Evolutionary conservation across 352 stramenopile species (phyloP), one percentile per base, ranked within the genome.

Genomic region (Phytophthora megakarya): DNA sequence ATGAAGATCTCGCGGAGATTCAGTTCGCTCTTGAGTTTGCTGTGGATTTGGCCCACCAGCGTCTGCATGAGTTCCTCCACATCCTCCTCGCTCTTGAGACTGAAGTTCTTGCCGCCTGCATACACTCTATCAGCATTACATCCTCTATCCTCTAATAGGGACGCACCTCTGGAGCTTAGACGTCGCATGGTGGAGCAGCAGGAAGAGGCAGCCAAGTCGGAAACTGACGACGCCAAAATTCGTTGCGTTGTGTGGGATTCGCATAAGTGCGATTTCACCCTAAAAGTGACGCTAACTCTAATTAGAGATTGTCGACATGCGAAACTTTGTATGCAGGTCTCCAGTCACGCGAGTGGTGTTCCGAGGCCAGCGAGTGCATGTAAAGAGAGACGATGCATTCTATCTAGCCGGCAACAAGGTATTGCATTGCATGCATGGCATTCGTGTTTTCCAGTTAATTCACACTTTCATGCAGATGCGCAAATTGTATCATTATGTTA

Each of bases 341-440:
- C 79, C 81, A 8, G 75, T 95, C 42, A 83, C 80, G 44, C 71
- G 70, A 63, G 85, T 90, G 49, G n/a, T 25, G 35, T 92, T 93
- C 67, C 84, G 81, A 47, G 78, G 73, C 8, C 76, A 85, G 33
- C 67, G 73, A 61, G 76, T 96, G 49, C 82, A 92, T 52, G 81
- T 96, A n/a, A 96, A 96, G 70, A 73, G 85, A 10, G 87, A 96
- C 49, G 87, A 96, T 37, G 52, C 84, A 10, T 89, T 92, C 37
- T 78, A 89, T 59, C 57, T 96, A n/a, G 84, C 84, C 3, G 87
- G 87, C 21, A 96, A 96, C 47, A 96, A 96, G 77, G 86, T 92
- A 35, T 22, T 38, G 21, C 13, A 13, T 25, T 3, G 8, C 4
- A 35, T 15, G 3, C 8, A 15, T 35, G 3, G 8, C 8, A 35